A percentile compares a stretch with the other conserved stretches of the same genome.
Conservation (phyloP, 371 early-diverging fungal species). For the Ordospora pajunii region DNA sequence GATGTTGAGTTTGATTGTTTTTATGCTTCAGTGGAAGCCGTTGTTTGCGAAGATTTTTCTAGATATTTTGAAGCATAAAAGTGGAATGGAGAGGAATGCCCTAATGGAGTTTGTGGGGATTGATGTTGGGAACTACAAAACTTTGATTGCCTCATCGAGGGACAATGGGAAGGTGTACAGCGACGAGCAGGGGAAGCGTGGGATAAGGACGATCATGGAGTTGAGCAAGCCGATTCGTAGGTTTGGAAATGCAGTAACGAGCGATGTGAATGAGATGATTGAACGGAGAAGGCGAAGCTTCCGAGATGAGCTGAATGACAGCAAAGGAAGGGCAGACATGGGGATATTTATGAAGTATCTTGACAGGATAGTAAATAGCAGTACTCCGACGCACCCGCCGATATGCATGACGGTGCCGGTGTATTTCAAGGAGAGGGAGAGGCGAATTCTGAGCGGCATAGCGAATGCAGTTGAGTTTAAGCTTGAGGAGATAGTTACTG, state of each 20-base stretch:
- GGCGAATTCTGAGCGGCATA: constrained; percentile 21
- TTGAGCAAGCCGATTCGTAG: constrained; percentile 35
- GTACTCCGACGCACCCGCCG: constrained; percentile 17
- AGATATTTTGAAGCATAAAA: constrained; percentile 26
- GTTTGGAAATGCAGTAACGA: constrained; percentile 51
- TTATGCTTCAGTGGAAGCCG: neutral
- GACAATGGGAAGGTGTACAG: constrained; percentile 36
- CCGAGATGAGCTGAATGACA: constrained; percentile 1
- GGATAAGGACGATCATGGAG: constrained; percentile 39
- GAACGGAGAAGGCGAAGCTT: constrained; percentile 35
- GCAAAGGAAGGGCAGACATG: neutral
- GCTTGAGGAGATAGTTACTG: constrained; percentile 28
- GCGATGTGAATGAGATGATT: constrained; percentile 16
- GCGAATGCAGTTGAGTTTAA: constrained; percentile 17
- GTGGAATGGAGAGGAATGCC: neutral
- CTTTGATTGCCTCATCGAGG: constrained; percentile 33
- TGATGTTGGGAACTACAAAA: constrained; percentile 53
- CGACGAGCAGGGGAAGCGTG: constrained; percentile 46
- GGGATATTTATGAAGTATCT: constrained; percentile 52
- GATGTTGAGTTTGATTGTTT: neutral
- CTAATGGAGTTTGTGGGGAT: constrained; percentile 47
- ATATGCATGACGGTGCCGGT: constrained; percentile 37
- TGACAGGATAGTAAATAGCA: constrained; percentile 19
- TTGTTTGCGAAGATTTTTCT: constrained; percentile 10
- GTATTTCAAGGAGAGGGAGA: constrained; percentile 38